These are phyloP conservation scores for Suhomyces terraborum DNA, from an alignment of 1,139 yeast genomes.

Conservation along the genomic window DNA sequence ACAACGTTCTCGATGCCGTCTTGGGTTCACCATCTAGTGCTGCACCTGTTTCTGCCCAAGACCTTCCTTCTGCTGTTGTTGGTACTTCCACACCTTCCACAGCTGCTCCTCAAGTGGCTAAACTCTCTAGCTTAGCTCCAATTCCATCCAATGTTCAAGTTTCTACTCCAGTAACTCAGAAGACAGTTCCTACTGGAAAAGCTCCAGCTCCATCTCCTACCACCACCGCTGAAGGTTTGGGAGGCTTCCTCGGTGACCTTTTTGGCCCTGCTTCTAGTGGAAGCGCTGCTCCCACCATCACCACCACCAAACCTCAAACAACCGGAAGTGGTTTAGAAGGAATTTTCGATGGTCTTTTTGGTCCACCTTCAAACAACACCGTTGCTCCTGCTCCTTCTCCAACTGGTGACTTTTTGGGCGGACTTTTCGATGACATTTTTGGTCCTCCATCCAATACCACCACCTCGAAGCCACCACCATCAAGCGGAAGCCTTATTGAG, in stretches of 20 bases:
- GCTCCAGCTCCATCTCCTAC: conserved; percentile 1
- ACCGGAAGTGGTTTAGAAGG: conserved; percentile 12
- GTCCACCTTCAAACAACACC: conserved; percentile 14
- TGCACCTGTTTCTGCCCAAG: not conserved
- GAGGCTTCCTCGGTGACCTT: conserved; percentile 20
- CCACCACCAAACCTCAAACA: conserved; percentile 4
- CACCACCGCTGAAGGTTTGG: conserved; percentile 8
- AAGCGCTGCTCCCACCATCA: conserved; percentile 17
- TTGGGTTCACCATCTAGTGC: conserved; percentile 7
- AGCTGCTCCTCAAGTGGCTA: not conserved
- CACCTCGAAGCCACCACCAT: conserved; percentile 3
- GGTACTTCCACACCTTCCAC: conserved; percentile 4
- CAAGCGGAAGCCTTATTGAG: conserved; percentile 8
- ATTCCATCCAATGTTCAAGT: not conserved
- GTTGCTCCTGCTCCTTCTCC: conserved; percentile 16
- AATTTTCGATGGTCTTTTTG: conserved; percentile 22
- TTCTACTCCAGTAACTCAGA: not conserved
- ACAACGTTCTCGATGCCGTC: conserved; percentile 12
- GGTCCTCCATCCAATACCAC: conserved; percentile 10
- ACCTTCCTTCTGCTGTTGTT: not conserved
- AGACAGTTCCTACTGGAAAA: not conserved
- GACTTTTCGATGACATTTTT: conserved; percentile 9
- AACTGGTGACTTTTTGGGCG: conserved; percentile 10
- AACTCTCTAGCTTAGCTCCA: not conserved
- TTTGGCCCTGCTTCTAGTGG: conserved; percentile 17